phyloP scores from a whole-genome alignment of 2,329 filamentous ascomycete species.

The Paecilomyces formosus region DNA sequence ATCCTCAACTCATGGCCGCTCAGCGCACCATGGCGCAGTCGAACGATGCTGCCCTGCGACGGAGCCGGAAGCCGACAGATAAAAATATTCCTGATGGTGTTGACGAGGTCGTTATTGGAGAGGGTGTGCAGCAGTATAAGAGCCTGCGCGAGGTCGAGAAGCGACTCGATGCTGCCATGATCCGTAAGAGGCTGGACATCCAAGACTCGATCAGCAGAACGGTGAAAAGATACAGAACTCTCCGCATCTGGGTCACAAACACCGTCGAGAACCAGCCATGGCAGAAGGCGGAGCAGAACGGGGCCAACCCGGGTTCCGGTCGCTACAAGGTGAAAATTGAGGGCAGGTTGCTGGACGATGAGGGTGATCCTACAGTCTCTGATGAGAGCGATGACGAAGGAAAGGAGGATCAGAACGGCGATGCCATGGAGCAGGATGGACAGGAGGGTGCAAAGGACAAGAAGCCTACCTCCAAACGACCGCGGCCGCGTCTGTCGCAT shows the following conservation, averaged over 20 bases:
- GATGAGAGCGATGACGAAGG: slow-evolving; percentile 41
- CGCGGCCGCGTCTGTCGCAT: slow-evolving; percentile 38
- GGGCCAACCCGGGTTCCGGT: slow-evolving; percentile 36
- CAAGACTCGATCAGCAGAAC: slow-evolving; percentile 71
- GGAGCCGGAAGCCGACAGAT: slow-evolving; percentile 85
- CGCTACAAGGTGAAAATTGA: slow-evolving; percentile 84
- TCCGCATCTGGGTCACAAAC: slow-evolving; percentile 93
- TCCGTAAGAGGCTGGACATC: slow-evolving; percentile 87
- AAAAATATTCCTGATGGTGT: slow-evolving; percentile 89
- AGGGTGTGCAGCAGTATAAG: slow-evolving; percentile 74
- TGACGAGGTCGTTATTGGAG: slow-evolving; percentile 72
- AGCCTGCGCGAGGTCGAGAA: slow-evolving; percentile 81
- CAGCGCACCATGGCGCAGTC: slow-evolving; percentile 30
- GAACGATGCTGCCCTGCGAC: slow-evolving; percentile 57
- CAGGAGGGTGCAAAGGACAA: slow-evolving; percentile 22
- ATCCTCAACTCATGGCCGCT: slow-evolving; percentile 29
- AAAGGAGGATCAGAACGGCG: slow-evolving; percentile 32
- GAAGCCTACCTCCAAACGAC: slow-evolving; percentile 18
- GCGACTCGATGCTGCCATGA: slow-evolving; percentile 83
- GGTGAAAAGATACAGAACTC: slow-evolving; percentile 70
- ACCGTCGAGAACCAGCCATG: slow-evolving; percentile 90
- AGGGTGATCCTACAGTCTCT: slow-evolving; percentile 46
- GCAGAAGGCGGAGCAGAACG: slow-evolving; percentile 82
- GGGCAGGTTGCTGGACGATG: slow-evolving; percentile 70
- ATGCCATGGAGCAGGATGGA: slow-evolving; percentile 57